Base-by-base conservation (phyloP, 805 yeast genomes). In the Cyberlindnera veronae region DNA sequence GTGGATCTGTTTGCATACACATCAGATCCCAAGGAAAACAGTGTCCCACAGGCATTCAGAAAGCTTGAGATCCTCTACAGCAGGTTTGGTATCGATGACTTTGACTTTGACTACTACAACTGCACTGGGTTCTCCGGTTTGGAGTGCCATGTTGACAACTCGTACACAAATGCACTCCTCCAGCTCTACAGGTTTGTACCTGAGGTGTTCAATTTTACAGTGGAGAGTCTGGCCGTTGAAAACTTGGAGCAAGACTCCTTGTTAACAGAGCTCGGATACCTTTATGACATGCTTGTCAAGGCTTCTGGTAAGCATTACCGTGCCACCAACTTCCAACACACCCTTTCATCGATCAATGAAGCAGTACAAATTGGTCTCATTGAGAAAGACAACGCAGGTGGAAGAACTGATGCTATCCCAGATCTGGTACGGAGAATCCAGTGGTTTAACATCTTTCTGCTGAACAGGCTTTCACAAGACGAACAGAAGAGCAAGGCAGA, bases 41-140 rank as follows among this genome's bases (percentile, higher is more conserved):
- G 63, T 26, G 69, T 79, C 1, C 96, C 96, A 1, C 81, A 81
- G 38, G 84, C 90, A 26, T 91, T 83, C 64, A 68, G 79, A 29
- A 77, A 80, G 51, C 67, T 87, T 33, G 84, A 82, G 44, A 85
- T 91, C 39, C 74, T 82, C 30, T 91, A 90, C 61, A 84, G 95
- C 41, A 81, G 77, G 53, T 91, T 88, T 61, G 99, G 99, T 20
- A 89, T 93, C 22, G 88, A 84, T 51, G 96, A 89, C 60, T 93
- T 93, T 63, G 96, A 91, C 64, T 91, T 93, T 58, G 81, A 76
- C 39, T 83, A 80, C 53, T 91, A 84, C 67, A 91, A 91, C 57
- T 69, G 71, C 29, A 84, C 97, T 0, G 46, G 55, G 2, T 81
- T 69, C 40, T 77, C 97, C 2, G 97, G 98, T 0, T 68, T 91